Percentiles rank a stretch among this genome's conserved stretches.
These are phyloP conservation scores for Plantago ovata DNA, from an alignment of 257 asterid species.

Conservation along the genomic window DNA sequence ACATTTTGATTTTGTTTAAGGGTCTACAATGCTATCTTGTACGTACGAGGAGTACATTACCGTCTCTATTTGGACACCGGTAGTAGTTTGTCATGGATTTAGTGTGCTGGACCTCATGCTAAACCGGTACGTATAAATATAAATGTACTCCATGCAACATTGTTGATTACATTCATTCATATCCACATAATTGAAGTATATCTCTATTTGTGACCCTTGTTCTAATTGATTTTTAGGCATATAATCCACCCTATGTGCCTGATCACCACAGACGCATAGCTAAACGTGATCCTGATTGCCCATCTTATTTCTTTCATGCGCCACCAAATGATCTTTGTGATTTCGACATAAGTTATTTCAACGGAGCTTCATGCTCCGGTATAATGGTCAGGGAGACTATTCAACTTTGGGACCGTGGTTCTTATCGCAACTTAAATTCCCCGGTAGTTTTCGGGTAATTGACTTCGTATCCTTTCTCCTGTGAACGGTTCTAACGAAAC, in stretches of 20 bases:
- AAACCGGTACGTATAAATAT: too few species aligned
- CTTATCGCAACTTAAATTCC: constrained; percentile 30
- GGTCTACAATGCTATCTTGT: too few species aligned
- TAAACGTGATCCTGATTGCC: not conserved
- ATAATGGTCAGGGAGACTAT: constrained; percentile 59
- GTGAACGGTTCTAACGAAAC: too few species aligned
- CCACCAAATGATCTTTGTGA: constrained; percentile 57
- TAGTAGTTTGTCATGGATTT: too few species aligned
- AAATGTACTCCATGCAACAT: too few species aligned
- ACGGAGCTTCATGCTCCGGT: constrained; percentile 63
- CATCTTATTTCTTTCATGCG: not conserved
- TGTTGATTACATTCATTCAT: too few species aligned
- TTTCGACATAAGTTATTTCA: constrained; percentile 70
- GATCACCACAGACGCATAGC: not conserved
- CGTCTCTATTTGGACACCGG: too few species aligned
- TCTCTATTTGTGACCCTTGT: too few species aligned
- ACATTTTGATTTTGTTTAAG: too few species aligned
- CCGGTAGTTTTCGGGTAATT: constrained; percentile 65
- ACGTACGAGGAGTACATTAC: too few species aligned
- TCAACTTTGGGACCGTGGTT: constrained; percentile 54
- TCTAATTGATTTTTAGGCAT: constrained; percentile 49
- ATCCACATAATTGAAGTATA: too few species aligned
- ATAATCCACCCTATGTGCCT: constrained; percentile 18
- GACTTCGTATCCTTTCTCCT: not conserved
- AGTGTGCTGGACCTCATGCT: too few species aligned